phyloP scores from a whole-genome alignment of 768 basidiomycete species.

The Boletus insuetus region DNA sequence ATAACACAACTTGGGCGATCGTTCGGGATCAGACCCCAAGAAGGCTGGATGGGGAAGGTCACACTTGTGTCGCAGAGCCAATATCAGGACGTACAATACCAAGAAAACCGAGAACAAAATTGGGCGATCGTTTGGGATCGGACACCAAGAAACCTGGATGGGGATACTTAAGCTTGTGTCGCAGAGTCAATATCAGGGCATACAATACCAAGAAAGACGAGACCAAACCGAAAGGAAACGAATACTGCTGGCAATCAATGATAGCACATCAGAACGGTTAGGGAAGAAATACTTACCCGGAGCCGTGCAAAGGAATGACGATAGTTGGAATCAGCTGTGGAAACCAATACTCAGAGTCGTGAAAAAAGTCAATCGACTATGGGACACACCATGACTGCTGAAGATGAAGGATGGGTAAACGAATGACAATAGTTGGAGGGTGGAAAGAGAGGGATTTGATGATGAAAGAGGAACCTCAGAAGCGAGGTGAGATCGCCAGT shows the following conservation, averaged over 20 bases:
- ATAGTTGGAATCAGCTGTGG: constrained; percentile 10
- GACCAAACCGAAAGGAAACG: background rate
- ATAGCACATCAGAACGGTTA: background rate
- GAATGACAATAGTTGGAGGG: constrained; percentile 19
- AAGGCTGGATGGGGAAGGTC: background rate
- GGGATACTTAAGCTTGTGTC: background rate
- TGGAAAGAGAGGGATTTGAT: no score
- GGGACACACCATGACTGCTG: constrained; percentile 2
- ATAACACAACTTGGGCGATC: no score
- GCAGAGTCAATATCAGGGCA: background rate
- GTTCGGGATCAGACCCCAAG: background rate
- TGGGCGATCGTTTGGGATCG: no score
- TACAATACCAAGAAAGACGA: constrained; percentile 4
- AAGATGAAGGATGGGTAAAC: background rate
- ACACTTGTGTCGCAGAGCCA: background rate
- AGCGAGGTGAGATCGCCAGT: background rate
- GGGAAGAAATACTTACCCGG: background rate
- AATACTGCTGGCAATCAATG: background rate
- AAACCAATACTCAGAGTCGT: background rate
- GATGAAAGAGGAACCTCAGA: background rate
- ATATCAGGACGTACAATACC: constrained; percentile 1
- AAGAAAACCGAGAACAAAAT: background rate
- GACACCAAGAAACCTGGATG: background rate
- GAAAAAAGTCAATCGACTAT: background rate
- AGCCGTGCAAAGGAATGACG: constrained; percentile 12